Evolutionary conservation across 495 filamentous ascomycete species (phyloP), one percentile per base, ranked within the genome.

Genomic region (Saxophila tyrrhenica): DNA sequence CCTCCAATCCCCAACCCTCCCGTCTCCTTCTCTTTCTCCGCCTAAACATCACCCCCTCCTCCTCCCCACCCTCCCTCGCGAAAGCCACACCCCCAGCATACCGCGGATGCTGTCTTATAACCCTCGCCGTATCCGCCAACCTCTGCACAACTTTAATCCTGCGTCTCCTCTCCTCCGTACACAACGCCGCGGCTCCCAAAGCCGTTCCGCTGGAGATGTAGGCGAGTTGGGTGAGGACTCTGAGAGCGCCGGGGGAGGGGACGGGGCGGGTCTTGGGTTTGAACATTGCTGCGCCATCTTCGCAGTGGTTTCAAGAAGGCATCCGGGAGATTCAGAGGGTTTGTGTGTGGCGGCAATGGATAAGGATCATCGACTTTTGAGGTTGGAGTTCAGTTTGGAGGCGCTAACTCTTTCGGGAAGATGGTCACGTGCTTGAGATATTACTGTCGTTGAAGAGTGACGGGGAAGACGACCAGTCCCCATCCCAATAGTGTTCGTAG

Each of bases 161-260:
- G 17, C 62, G 42, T 32, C 62, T 17, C 13, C 56, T 46, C 55
- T 64, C 62, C 29, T 64, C 62, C 7, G 55, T 45, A 23, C 54
- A 57, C 16, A 64, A 24, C 3, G 48, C 39, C 9, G 38, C 62
- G 19, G 50, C 25, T 17, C 58, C 62, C 20, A 55, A 48, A 0
- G 52, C 56, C 8, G 58, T 57, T 2, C 62, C 62, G 8, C 58
- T 58, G 21, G 57, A 57, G 25, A 61, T 56, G 46, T 64, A 64
- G 21, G 55, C 62, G 25, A 61, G 55, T 45, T 64, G 62, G 42
- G 42, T 48, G 20, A 64, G 55, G n/a, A 58, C 47, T 2, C 50
- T 44, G 39, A 59, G 52, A 19, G 58, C 59, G 11, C 44, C 52
- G 3, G 35, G 39, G 2, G 62, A 64, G n/a, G 62, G 57, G 11